Evolutionary conservation across 257 asterid species (phyloP), one percentile per base, ranked within the genome.

Genomic region (Solanum gracilifrons): DNA sequence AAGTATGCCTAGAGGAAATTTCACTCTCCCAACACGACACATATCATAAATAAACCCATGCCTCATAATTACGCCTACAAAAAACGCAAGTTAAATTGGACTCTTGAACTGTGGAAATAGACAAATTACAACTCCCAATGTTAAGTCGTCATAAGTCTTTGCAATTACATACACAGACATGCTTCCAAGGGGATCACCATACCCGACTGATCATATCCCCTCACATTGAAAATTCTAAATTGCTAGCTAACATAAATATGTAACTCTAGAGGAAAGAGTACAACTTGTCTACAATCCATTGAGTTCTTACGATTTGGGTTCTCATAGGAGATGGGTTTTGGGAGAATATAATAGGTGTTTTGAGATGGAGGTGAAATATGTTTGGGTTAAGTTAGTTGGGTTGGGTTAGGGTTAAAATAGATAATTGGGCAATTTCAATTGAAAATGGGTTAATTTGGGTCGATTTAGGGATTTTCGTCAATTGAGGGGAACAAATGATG

Each of bases 41-140:
- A 97, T 95, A 85, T 98, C 99, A 82, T 95, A 46, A 46, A 13
- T 46, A 46, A 46, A 46, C 20, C 58, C 58, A 89, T 97, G 99
- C 89, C 99, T 94, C 91, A 96, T 89, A 84, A 95, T 94, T 85
- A 96, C 93, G 69, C 98, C 98, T 95, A 91, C 84, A 90, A 84
- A 84, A 71, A 13, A 64, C 23, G 13, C 9, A 13, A 33, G 7
- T 33, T 3, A 9, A 35, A 21, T 13, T 74, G 55, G 41, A 4
- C 29, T 35, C 31, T 36, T 74, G 51, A 35, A 74, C 51, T 73
- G 13, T 20, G 51, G 10, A 35, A 74, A 11, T 5, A 74, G 11
- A 51, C 9, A 13, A 5, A 13, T 68, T 13, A 12, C 75, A 68
- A 46, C 58, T 46, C 58, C 58, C 58, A 46, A 29, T 27, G 23